Percentiles rank a stretch among this genome's conserved stretches.
Conservation (phyloP, 108 stramenopile species). For the Nannochloropsis gaditana region DNA sequence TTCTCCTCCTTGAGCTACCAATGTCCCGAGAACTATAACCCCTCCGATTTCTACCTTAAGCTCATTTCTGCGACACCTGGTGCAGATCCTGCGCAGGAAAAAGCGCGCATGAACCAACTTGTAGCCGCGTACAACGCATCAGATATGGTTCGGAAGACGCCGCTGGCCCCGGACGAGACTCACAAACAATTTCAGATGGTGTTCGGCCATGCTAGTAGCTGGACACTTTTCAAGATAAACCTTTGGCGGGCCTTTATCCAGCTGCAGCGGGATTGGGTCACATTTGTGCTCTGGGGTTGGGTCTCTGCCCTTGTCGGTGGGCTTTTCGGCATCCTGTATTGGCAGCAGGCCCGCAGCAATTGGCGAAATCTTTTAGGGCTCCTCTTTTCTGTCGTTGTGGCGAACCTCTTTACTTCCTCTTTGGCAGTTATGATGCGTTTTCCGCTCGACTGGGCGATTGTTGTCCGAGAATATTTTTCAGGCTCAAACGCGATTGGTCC, state of each 20-base stretch:
- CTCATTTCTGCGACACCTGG: constrained; percentile 20
- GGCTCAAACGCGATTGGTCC: not conserved
- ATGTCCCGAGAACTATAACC: constrained; percentile 48
- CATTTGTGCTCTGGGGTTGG: not conserved
- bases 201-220: constrained; percentile 10
- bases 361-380: not conserved
- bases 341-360: not conserved
- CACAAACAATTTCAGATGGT: not conserved
- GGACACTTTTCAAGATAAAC: not conserved
- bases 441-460: not conserved
- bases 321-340: not conserved
- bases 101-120: not conserved
- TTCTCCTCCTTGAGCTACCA: constrained; percentile 49
- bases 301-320: not conserved
- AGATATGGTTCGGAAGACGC: not conserved
- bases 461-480: constrained; percentile 11
- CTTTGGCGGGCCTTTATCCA: constrained; percentile 6
- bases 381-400: not conserved
- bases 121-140: not conserved
- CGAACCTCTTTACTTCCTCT: not conserved
- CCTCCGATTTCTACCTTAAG: constrained; percentile 55
- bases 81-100: not conserved
- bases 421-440: constrained; percentile 12
- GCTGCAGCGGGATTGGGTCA: constrained; percentile 10
- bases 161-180: not conserved